Conservation (phyloP, 1,139 yeast species). For the Torulaspora pretoriensis region DNA sequence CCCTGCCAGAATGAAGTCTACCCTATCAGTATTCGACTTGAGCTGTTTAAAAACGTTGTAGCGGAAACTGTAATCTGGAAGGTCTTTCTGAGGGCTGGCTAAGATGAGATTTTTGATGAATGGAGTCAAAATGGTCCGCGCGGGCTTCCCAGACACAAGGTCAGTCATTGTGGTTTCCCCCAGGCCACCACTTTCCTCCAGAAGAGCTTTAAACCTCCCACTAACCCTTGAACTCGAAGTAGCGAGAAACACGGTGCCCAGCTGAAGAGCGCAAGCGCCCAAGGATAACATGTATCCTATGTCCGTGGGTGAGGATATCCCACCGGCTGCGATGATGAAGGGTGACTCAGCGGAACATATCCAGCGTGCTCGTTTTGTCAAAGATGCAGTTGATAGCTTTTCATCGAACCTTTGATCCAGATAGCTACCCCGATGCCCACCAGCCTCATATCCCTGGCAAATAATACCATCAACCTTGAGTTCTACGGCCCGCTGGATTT, state of each 20-base stretch:
- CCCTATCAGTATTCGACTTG: constrained; percentile 8
- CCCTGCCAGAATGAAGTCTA: constrained; percentile 15
- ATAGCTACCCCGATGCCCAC: constrained; percentile 52
- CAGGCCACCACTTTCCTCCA: background rate
- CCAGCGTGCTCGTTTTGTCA: constrained; percentile 33
- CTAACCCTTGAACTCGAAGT: constrained; percentile 36
- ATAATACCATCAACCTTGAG: constrained; percentile 42
- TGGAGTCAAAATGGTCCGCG: constrained; percentile 40
- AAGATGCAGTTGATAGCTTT: constrained; percentile 23
- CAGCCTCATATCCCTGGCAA: constrained; percentile 52
- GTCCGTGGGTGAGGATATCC: constrained; percentile 38
- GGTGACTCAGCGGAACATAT: constrained; percentile 21
- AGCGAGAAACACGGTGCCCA: constrained; percentile 46
- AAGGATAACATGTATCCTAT: constrained; percentile 33
- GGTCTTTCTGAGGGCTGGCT: constrained; percentile 13
- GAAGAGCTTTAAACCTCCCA: constrained; percentile 2
- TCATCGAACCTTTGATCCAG: constrained; percentile 34
- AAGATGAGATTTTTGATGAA: constrained; percentile 27
- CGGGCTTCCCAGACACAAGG: constrained; percentile 42
- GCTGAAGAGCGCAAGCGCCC: constrained; percentile 47
- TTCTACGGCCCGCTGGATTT: constrained; percentile 35
- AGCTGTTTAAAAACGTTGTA: constrained; percentile 39
- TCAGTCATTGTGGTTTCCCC: constrained; percentile 37
- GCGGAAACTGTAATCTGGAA: constrained; percentile 41
- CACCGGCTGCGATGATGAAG: constrained; percentile 46